Percentiles rank a stretch among this genome's conserved stretches.
Evolutionary conservation across 1,284 basidiomycete species (phyloP).

Genomic region (Malassezia equina): DNA sequence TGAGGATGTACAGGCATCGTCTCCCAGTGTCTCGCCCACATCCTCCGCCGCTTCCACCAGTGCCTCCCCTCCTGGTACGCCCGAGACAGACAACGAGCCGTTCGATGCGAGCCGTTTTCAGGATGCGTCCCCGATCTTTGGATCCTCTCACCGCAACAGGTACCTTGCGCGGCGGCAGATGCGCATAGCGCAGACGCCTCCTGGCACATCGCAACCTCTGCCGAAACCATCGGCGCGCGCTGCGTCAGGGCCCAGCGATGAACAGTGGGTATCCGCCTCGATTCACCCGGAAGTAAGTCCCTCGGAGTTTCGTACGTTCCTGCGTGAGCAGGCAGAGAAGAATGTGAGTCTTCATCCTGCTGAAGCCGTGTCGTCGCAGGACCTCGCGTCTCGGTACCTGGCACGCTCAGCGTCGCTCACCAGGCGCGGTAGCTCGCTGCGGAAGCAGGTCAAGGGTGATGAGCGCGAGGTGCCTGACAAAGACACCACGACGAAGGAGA

Average conservation of each 20-base stretch:
- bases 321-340: constrained; percentile 71
- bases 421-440: constrained; percentile 37
- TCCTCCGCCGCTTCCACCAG: background rate
- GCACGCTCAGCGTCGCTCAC: constrained; percentile 29
- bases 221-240: background rate
- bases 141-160: constrained; percentile 5
- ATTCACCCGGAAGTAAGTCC: constrained; percentile 96
- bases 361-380: background rate
- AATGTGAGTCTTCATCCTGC: constrained; percentile 35
- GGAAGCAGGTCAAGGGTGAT: constrained; percentile 58
- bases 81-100: background rate
- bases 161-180: constrained; percentile 6
- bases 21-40: background rate
- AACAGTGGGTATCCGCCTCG: constrained; percentile 91
- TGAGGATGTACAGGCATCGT: background rate
- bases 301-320: constrained; percentile 82
- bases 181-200: background rate
- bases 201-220: background rate
- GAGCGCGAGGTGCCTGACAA: constrained; percentile 47
- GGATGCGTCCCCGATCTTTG: constrained; percentile 10
- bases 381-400: background rate
- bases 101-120: background rate
- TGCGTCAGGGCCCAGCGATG: background rate
- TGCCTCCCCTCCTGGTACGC: constrained; percentile 3
- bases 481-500: background rate